Evolutionary conservation across 2,329 filamentous ascomycete genomes (phyloP).

Genomic region (Dothistroma septosporum): DNA sequence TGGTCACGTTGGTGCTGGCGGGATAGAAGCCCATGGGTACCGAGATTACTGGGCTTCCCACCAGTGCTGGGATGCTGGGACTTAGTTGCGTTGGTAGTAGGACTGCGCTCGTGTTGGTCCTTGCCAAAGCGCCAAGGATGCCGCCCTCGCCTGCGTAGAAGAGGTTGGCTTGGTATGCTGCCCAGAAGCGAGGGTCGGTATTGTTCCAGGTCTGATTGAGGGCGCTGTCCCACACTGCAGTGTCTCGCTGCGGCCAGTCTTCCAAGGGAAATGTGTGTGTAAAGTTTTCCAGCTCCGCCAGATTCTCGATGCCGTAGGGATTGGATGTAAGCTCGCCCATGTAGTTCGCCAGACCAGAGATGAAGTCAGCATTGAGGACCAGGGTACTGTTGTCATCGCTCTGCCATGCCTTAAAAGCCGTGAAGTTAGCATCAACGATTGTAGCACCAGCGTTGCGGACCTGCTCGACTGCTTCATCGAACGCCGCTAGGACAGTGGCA

Average conservation of each 20-base stretch:
- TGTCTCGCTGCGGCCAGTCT: conserved; percentile 60
- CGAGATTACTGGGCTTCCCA: conserved; percentile 59
- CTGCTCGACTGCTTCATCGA: conserved; percentile 15
- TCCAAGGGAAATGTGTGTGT: conserved; percentile 53
- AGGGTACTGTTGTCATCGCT: conserved; percentile 39
- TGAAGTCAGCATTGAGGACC: conserved; percentile 58
- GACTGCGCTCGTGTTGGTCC: conserved; percentile 57
- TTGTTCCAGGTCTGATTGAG: conserved; percentile 55
- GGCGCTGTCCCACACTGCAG: conserved; percentile 52
- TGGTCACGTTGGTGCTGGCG: conserved; percentile 43
- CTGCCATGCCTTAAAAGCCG: conserved; percentile 37
- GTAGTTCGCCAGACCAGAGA: conserved; percentile 55
- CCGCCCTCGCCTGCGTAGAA: conserved; percentile 57
- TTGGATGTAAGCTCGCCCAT: conserved; percentile 55
- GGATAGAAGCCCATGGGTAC: conserved; percentile 60
- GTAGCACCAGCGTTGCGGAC: conserved; percentile 19
- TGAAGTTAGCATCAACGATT: conserved; percentile 23
- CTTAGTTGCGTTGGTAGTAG: conserved; percentile 55
- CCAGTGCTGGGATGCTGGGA: conserved; percentile 49
- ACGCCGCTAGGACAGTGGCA: conserved; percentile 44
- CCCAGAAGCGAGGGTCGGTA: conserved; percentile 55
- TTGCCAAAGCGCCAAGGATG: conserved; percentile 56
- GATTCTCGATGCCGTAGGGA: conserved; percentile 50
- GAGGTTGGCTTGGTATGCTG: conserved; percentile 51
- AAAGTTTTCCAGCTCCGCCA: conserved; percentile 53